Evolutionary conservation across 1,284 basidiomycete species (phyloP).

Genomic region (Golubevia pallescens): DNA sequence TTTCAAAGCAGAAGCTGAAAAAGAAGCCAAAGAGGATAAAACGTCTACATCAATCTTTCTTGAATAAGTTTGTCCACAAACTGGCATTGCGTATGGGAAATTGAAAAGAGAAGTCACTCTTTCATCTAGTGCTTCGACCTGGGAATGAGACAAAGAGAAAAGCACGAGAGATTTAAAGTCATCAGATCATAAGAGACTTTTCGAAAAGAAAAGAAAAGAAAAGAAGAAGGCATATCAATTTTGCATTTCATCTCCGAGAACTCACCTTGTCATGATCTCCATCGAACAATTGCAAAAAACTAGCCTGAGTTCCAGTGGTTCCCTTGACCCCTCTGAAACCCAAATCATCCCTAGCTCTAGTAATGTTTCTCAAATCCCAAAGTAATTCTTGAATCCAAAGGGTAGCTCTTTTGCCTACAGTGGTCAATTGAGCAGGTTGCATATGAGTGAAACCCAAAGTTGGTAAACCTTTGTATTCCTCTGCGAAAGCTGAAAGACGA

Average conservation of each 20-base stretch:
- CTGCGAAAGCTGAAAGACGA: slow-evolving; percentile 80
- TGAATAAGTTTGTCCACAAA: slow-evolving; percentile 97
- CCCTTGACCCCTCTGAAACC: slow-evolving; percentile 99
- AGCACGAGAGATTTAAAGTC: background rate
- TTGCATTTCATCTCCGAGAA: background rate
- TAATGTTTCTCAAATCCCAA: slow-evolving; percentile 94
- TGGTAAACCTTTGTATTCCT: slow-evolving; percentile 66
- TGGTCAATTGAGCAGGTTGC: slow-evolving; percentile 97
- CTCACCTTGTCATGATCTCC: slow-evolving; percentile 87
- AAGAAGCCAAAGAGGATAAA: slow-evolving; percentile 82
- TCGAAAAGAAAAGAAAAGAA: background rate
- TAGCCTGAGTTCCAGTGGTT: slow-evolving; percentile 96
- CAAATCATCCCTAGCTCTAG: slow-evolving; percentile 86
- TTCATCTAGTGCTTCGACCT: slow-evolving; percentile 88
- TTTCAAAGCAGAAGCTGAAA: slow-evolving; percentile 96
- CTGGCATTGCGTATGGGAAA: slow-evolving; percentile 93
- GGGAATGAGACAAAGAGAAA: background rate
- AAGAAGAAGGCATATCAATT: background rate
- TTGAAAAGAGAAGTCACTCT: slow-evolving; percentile 76
- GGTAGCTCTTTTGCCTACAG: slow-evolving; percentile 98
- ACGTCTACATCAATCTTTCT: slow-evolving; percentile 97
- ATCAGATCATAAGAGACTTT: slow-evolving; percentile 1
- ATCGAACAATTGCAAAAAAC: slow-evolving; percentile 91
- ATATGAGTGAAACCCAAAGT: slow-evolving; percentile 95
- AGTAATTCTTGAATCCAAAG: slow-evolving; percentile 95